These are phyloP conservation scores for Aspergillus brunneoviolaceus DNA, from an alignment of 2,329 filamentous ascomycete genomes.

Conservation along the genomic window DNA sequence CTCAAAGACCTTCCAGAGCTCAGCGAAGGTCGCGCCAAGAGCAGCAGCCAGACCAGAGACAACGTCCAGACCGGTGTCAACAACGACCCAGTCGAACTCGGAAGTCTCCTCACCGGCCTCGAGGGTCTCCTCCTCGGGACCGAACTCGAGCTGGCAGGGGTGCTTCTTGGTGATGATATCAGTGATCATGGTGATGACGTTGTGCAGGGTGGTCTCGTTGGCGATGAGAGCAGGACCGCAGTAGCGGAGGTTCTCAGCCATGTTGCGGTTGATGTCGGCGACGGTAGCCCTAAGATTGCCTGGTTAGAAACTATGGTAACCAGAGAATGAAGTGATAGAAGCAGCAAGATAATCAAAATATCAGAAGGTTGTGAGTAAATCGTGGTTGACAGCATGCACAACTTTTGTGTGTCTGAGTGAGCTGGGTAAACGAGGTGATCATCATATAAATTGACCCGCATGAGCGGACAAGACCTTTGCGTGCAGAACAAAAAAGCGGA, in stretches of 20 bases:
- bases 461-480: neutral
- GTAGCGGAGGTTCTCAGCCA: slow-evolving; percentile 84
- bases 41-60: slow-evolving; percentile 80
- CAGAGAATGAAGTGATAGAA: slow-evolving; percentile 18
- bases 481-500: slow-evolving; percentile 17
- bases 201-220: slow-evolving; percentile 69
- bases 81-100: slow-evolving; percentile 95
- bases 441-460: slow-evolving; percentile 60
- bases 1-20: slow-evolving; percentile 95
- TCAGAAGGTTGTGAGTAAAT: slow-evolving; percentile 47
- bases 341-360: slow-evolving; percentile 34
- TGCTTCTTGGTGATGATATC: slow-evolving; percentile 86
- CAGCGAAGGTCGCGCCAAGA: slow-evolving; percentile 75
- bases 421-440: slow-evolving; percentile 94
- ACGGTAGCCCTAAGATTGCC: slow-evolving; percentile 67
- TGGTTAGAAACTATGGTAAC: slow-evolving; percentile 44
- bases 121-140: slow-evolving; percentile 73
- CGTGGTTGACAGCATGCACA: slow-evolving; percentile 88
- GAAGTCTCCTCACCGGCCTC: slow-evolving; percentile 76
- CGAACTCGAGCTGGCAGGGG: slow-evolving; percentile 87
- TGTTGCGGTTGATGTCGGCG: slow-evolving; percentile 91
- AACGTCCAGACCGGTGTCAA: slow-evolving; percentile 91
- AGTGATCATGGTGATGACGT: slow-evolving; percentile 72
- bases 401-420: slow-evolving; percentile 89
- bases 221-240: slow-evolving; percentile 84